Evolutionary conservation across 805 yeast species (phyloP), one percentile per base, ranked within the genome.

Genomic region (Candida tallmaniae): DNA sequence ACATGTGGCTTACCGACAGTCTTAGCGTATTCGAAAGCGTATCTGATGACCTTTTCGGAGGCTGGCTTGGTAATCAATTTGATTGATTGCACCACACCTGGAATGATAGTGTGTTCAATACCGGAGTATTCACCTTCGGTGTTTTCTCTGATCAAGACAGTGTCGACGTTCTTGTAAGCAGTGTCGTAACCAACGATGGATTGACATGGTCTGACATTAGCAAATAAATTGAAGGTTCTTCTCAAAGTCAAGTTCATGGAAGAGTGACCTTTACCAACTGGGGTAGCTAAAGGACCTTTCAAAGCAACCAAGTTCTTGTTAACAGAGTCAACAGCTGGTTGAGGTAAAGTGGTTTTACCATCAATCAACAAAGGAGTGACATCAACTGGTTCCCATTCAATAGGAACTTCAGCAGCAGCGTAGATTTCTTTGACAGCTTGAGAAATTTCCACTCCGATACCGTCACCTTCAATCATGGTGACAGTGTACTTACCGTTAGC

Each of bases 61-160:
- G 97, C 97, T 39, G 86, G 88, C 60, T 82, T 83, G 57, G 98
- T 93, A 73, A 93, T 93, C 65, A 93, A 78, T 73, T 93, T 93
- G 70, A 90, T 90, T 45, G 96, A 85, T 73, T 93, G 97, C 35
- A 93, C 97, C 37, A 93, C 97, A 59, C 98, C 98, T 47, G 97
- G 97, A 38, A 88, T 94, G 47, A 93, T 88, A 46, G 87, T 83
- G 74, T 93, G 98, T 75, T 93, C 98, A 52, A 93, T 89, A 70
- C 98, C 98, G 21, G 97, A 89, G 74, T 90, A 90, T 71, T 90
- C 98, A 74, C 98, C 98, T 69, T 93, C 97, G 47, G 98, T 90
- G 80, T 93, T 93, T 73, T 93, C 98, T 78, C 98, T 88, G 64
- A 93, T 89, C 54, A 93, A 74, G 23, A 90, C 96, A 45, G 96